phyloP scores from a whole-genome alignment of 1,139 yeast genomes.

The Debaryomyces psychrophilus region DNA sequence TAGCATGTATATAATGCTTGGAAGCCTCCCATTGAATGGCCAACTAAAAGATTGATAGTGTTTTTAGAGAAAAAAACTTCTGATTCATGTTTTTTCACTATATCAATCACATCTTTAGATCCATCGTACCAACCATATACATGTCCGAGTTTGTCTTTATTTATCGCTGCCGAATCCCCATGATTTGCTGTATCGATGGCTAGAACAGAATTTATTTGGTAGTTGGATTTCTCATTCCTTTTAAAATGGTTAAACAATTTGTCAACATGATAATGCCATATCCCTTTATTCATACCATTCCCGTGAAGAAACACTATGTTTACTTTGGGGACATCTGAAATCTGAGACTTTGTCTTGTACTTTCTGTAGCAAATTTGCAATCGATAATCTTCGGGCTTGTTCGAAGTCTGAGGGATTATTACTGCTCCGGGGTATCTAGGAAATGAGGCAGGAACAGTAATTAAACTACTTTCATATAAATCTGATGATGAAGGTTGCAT shows the following conservation, averaged over 20 bases:
- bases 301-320: slow-evolving; percentile 59
- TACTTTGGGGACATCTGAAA: not conserved
- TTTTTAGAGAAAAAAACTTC: slow-evolving; percentile 34
- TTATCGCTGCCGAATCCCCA: slow-evolving; percentile 58
- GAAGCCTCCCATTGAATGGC: slow-evolving; percentile 70
- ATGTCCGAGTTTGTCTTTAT: slow-evolving; percentile 51
- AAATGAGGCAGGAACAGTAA: not conserved
- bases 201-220: slow-evolving; percentile 35
- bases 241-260: slow-evolving; percentile 30
- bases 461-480: not conserved
- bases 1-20: slow-evolving; percentile 47
- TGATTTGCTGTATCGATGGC: slow-evolving; percentile 57
- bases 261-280: slow-evolving; percentile 58
- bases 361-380: slow-evolving; percentile 29
- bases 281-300: slow-evolving; percentile 59
- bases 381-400: slow-evolving; percentile 16
- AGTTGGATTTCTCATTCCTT: not conserved
- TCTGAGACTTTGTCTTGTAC: slow-evolving; percentile 18
- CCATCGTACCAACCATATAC: slow-evolving; percentile 58
- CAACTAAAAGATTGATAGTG: slow-evolving; percentile 44
- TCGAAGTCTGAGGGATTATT: slow-evolving; percentile 2
- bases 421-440: slow-evolving; percentile 12
- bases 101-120: slow-evolving; percentile 51
- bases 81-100: slow-evolving; percentile 39
- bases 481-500: not conserved